Evolutionary conservation across 768 basidiomycete genomes (phyloP).

Genomic region (Rhizopogon sp.): DNA sequence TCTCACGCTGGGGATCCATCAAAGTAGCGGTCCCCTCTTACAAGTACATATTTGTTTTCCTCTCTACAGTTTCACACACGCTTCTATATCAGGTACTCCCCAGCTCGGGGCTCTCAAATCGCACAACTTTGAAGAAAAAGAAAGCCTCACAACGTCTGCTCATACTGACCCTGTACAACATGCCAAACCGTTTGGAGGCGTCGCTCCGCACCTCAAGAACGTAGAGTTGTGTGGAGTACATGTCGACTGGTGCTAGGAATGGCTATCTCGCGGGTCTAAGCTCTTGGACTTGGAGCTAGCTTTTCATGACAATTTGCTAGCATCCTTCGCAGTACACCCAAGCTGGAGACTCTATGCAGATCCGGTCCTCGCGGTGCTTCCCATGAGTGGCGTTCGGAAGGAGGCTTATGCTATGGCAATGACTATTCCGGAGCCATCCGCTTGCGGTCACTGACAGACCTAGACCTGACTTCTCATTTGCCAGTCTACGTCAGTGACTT

Average conservation of each 20-base stretch:
- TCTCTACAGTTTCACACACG: slow-evolving; percentile 34
- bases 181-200: slow-evolving; percentile 51
- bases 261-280: slow-evolving; percentile 18
- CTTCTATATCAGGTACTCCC: slow-evolving; percentile 41
- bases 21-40: slow-evolving; percentile 43
- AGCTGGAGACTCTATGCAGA: slow-evolving; percentile 43
- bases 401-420: slow-evolving; percentile 3
- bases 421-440: slow-evolving; percentile 29
- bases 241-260: slow-evolving; percentile 53
- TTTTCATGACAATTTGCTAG: slow-evolving; percentile 52
- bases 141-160: slow-evolving; percentile 21
- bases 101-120: slow-evolving; percentile 49
- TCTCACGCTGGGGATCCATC: slow-evolving; percentile 48
- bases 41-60: slow-evolving; percentile 40
- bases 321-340: slow-evolving; percentile 48
- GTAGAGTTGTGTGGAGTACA: slow-evolving; percentile 66
- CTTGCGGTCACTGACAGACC: slow-evolving; percentile 21
- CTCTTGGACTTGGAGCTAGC: slow-evolving; percentile 53
- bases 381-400: slow-evolving; percentile 29
- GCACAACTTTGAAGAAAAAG: slow-evolving; percentile 46
- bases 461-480: slow-evolving; percentile 48
- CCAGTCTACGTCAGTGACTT: slow-evolving; percentile 35
- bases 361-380: slow-evolving; percentile 52
- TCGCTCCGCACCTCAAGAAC: slow-evolving; percentile 43
- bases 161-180: slow-evolving; percentile 24